These are phyloP conservation scores for Colletotrichum sp. DNA, from an alignment of 2,329 filamentous ascomycete species.

Conservation along the genomic window DNA sequence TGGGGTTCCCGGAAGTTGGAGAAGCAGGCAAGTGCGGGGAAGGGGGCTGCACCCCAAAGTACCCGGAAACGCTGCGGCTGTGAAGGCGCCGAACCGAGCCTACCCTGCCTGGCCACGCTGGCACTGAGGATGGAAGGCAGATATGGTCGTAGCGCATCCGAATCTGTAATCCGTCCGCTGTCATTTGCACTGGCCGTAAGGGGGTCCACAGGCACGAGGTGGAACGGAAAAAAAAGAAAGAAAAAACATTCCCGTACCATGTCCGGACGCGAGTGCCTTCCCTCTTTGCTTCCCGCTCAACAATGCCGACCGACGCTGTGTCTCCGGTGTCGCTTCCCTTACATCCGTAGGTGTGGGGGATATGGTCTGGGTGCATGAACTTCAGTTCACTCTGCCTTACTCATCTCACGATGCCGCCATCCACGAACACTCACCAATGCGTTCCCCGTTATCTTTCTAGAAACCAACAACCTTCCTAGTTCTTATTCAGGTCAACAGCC, in stretches of 20 bases:
- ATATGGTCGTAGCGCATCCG: neutral
- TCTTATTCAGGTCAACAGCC: neutral
- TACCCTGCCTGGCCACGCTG: neutral
- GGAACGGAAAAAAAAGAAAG: neutral
- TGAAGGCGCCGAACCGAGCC: neutral
- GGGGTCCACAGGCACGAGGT: neutral
- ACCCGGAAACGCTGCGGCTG: neutral
- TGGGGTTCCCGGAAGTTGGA: slow-evolving; percentile 13
- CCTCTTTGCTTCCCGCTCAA: neutral
- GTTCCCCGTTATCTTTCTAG: neutral
- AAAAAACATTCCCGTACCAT: neutral
- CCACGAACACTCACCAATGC: neutral
- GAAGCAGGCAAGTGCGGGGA: slow-evolving; percentile 16
- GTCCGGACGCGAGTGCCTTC: neutral
- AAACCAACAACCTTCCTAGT: neutral
- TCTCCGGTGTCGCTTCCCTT: neutral
- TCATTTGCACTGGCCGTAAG: neutral
- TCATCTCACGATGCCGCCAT: neutral
- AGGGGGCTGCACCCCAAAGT: slow-evolving; percentile 2
- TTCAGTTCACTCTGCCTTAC: neutral
- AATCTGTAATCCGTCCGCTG: neutral
- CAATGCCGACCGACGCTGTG: neutral
- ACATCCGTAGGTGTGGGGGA: neutral
- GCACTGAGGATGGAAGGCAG: neutral
- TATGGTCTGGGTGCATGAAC: neutral